Conservation (phyloP, 257 asterid species). For the Rhazya stricta region DNA sequence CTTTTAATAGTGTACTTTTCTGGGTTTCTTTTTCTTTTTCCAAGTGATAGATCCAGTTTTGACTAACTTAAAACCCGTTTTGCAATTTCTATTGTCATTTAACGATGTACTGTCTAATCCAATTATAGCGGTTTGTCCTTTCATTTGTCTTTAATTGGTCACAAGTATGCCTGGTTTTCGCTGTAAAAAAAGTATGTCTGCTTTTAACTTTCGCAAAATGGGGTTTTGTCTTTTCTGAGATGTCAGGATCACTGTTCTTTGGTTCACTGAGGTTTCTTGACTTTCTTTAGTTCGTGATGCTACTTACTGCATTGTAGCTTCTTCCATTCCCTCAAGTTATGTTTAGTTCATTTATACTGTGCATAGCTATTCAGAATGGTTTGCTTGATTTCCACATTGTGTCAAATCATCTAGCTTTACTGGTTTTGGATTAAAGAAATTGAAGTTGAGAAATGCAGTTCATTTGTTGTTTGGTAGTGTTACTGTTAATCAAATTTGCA, state of each 20-base stretch:
- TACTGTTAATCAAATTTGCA: slow-evolving; percentile 28
- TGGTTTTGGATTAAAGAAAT: slow-evolving; percentile 10
- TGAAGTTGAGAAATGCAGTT: slow-evolving; percentile 38
- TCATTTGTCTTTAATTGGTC: slow-evolving; percentile 5
- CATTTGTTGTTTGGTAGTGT: slow-evolving; percentile 41
- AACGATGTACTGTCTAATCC: slow-evolving; percentile 5
- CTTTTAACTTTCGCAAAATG: background rate
- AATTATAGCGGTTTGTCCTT: background rate
- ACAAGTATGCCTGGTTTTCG: background rate
- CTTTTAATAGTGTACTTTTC: background rate
- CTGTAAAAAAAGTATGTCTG: background rate
- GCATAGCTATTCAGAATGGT: background rate
- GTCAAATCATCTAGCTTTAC: background rate
- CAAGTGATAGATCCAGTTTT: background rate
- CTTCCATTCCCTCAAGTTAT: background rate
- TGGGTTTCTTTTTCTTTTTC: background rate
- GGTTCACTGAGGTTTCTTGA: background rate
- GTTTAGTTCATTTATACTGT: background rate
- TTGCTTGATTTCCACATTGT: background rate
- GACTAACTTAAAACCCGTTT: background rate
- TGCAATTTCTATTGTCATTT: background rate
- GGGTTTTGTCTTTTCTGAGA: background rate
- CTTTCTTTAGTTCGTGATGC: background rate
- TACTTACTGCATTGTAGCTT: background rate
- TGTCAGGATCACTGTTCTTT: background rate